Evolutionary conservation across 1,284 basidiomycete species (phyloP).

Genomic region (Anthracocystis panici-leucophaei): DNA sequence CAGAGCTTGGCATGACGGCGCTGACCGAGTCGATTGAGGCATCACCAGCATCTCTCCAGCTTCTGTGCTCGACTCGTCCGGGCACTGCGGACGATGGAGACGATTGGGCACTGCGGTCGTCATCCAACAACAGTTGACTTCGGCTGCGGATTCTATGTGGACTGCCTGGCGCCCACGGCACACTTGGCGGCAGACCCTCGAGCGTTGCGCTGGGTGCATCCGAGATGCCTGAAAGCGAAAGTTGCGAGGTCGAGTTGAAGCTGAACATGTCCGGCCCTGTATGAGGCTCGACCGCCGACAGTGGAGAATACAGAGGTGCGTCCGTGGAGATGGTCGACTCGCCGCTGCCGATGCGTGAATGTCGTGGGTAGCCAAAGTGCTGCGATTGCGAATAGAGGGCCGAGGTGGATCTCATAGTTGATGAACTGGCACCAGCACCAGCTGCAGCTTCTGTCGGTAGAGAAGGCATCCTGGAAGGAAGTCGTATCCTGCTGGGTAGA

Average conservation of each 20-base stretch:
- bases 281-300: slow-evolving; percentile 27
- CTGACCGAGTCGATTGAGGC: slow-evolving; percentile 31
- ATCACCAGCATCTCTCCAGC: slow-evolving; percentile 37
- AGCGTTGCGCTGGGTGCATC: slow-evolving; percentile 46
- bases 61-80: slow-evolving; percentile 15
- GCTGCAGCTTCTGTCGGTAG: slow-evolving; percentile 21
- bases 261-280: slow-evolving; percentile 19
- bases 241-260: slow-evolving; percentile 44
- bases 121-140: slow-evolving; percentile 32
- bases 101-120: slow-evolving; percentile 42
- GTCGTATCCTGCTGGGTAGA: slow-evolving; percentile 18
- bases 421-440: slow-evolving; percentile 6
- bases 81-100: slow-evolving; percentile 35
- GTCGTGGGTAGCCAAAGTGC: slow-evolving; percentile 24
- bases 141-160: slow-evolving; percentile 27
- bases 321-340: slow-evolving; percentile 35
- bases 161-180: slow-evolving; percentile 38
- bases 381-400: slow-evolving; percentile 24
- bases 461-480: slow-evolving; percentile 37
- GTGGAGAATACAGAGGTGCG: slow-evolving; percentile 29
- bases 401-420: slow-evolving; percentile 29
- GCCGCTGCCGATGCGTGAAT: slow-evolving; percentile 40
- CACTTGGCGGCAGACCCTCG: slow-evolving; percentile 36
- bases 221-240: slow-evolving; percentile 46
- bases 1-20: slow-evolving; percentile 10